These are phyloP conservation scores for Fraxinus sp. DNA, from an alignment of 305 asterid species.

Conservation along the genomic window DNA sequence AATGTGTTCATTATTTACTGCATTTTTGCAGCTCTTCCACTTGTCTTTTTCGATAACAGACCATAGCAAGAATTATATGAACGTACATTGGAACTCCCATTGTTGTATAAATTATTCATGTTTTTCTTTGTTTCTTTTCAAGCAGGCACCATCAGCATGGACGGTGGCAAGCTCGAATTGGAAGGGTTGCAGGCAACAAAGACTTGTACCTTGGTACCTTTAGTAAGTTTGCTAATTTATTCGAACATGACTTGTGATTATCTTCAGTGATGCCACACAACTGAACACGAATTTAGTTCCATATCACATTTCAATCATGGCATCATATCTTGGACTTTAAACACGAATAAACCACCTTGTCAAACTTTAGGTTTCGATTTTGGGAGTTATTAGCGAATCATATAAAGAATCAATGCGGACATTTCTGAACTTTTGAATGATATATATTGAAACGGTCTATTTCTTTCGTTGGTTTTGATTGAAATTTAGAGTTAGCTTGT, in stretches of 20 bases:
- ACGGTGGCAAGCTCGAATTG: slow-evolving; percentile 87
- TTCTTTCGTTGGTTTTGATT: no score
- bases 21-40: slow-evolving; percentile 21
- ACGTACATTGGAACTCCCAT: slow-evolving; percentile 34
- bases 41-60: slow-evolving; percentile 22
- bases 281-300: no score
- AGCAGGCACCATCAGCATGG: slow-evolving; percentile 92
- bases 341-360: no score
- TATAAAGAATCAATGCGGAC: no score
- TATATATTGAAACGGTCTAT: no score
- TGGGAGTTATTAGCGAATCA: no score
- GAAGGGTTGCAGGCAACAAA: slow-evolving; percentile 92
- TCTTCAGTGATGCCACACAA: slow-evolving; percentile 13
- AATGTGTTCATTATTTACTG: slow-evolving; percentile 16
- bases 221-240: slow-evolving; percentile 42
- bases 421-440: no score
- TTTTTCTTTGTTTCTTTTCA: slow-evolving; percentile 25
- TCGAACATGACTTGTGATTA: background rate
- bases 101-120: slow-evolving; percentile 12
- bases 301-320: no score
- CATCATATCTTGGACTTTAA: no score
- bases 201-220: slow-evolving; percentile 98
- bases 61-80: slow-evolving; percentile 34
- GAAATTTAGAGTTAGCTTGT: no score
- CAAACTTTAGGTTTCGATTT: no score